phyloP scores from a whole-genome alignment of 768 basidiomycete genomes.

The Terana coerulea region DNA sequence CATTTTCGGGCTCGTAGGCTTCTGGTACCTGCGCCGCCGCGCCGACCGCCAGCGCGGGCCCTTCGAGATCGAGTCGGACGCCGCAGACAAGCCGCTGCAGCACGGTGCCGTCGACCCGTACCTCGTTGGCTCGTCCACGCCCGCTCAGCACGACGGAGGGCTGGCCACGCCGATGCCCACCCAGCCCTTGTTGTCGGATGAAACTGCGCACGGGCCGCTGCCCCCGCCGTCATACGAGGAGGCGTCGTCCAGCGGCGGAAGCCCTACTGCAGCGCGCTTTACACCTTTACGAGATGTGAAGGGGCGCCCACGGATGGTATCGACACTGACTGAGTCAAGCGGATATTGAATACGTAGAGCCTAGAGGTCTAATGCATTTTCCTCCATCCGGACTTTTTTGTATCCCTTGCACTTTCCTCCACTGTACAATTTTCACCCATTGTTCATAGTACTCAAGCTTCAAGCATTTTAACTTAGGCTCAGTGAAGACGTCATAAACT shows the following conservation, averaged over 20 bases:
- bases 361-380: no score
- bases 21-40: conserved; percentile 23
- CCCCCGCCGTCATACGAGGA: conserved; percentile 24
- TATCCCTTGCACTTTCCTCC: no score
- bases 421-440: no score
- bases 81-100: conserved; percentile 21
- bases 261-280: neutral
- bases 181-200: conserved; percentile 15
- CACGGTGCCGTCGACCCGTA: conserved; percentile 22
- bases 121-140: conserved; percentile 14
- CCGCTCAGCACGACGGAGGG: neutral
- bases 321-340: neutral
- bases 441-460: no score
- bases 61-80: conserved; percentile 20
- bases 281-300: neutral
- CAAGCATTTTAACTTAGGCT: no score
- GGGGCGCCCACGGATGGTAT: neutral
- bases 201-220: conserved; percentile 7
- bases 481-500: no score
- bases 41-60: conserved; percentile 15
- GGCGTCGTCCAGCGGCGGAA: conserved; percentile 8
- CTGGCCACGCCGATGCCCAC: conserved; percentile 7
- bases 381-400: no score
- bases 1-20: conserved; percentile 22
- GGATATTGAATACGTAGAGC: no score